These are phyloP conservation scores for Skeletonema potamos DNA, from an alignment of 108 stramenopile genomes.

Conservation along the genomic window DNA sequence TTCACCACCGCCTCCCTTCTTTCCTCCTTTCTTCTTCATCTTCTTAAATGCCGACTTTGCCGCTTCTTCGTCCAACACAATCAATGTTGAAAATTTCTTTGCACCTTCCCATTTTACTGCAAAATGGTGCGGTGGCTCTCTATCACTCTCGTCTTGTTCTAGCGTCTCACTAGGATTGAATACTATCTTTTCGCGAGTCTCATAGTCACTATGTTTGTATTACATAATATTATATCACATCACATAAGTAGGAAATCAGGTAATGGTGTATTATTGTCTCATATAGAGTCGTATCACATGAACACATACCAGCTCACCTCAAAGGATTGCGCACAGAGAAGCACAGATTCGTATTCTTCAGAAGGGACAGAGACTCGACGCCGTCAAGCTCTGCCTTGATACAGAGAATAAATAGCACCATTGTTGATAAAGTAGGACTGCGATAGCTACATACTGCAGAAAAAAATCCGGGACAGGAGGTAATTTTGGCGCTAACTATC, in stretches of 20 bases:
- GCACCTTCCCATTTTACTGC: slow-evolving; percentile 78
- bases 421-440: too few species aligned
- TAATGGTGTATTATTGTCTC: too few species aligned
- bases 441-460: too few species aligned
- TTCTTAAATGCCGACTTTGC: slow-evolving; percentile 75
- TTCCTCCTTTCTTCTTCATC: slow-evolving; percentile 50
- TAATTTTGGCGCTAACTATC: slow-evolving; percentile 1
- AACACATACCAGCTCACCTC: not conserved
- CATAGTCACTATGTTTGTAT: slow-evolving; percentile 44
- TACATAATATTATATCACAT: too few species aligned
- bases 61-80: slow-evolving; percentile 54
- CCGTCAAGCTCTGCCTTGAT: slow-evolving; percentile 86
- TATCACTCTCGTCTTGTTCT: slow-evolving; percentile 70
- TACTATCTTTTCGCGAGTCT: slow-evolving; percentile 77
- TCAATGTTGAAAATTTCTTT: slow-evolving; percentile 70
- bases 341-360: slow-evolving; percentile 60
- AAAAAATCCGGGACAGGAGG: too few species aligned
- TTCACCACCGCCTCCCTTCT: slow-evolving; percentile 44
- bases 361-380: slow-evolving; percentile 44
- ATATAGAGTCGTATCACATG: too few species aligned
- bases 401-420: slow-evolving; percentile 79
- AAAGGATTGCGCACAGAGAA: slow-evolving; percentile 70
- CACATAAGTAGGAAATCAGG: too few species aligned
- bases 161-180: slow-evolving; percentile 70
- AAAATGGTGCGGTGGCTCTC: slow-evolving; percentile 82